A percentile compares a stretch with the other conserved stretches of the same genome.
Conservation (phyloP, 192 early-diverging fungal genomes). For the Haplosporangium gracile region DNA sequence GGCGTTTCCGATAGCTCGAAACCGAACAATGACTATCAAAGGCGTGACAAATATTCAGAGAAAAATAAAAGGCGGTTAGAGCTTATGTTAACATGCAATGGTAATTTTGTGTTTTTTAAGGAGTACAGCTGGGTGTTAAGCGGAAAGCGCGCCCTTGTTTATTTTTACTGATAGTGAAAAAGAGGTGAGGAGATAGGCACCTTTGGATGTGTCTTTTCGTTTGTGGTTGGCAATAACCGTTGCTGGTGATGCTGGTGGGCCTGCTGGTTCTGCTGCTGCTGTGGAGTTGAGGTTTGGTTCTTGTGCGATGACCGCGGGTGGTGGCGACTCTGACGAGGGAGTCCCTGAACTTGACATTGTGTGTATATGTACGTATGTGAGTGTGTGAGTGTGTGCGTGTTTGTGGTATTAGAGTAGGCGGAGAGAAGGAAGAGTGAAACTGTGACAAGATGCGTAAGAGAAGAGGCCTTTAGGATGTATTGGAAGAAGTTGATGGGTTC, state of each 20-base stretch:
- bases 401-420: background rate
- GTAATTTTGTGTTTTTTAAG: background rate
- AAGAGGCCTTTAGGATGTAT: background rate
- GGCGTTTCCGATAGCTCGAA: constrained; percentile 88
- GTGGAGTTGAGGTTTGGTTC: constrained; percentile 11
- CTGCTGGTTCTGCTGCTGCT: constrained; percentile 19
- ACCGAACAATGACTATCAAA: constrained; percentile 83
- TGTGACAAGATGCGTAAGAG: background rate
- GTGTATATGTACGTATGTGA: background rate
- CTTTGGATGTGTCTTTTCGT: constrained; percentile 63
- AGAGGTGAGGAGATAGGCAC: constrained; percentile 8
- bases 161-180: background rate
- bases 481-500: background rate
- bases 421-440: background rate
- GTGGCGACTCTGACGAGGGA: constrained; percentile 46
- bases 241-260: constrained; percentile 34
- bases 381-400: background rate
- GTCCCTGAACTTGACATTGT: constrained; percentile 49
- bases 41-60: background rate
- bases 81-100: background rate
- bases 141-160: background rate
- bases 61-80: background rate
- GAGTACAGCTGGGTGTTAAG: background rate
- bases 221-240: constrained; percentile 52
- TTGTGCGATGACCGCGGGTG: constrained; percentile 5